Conservation (phyloP, 2,329 filamentous ascomycete species). For the Setomelanomma holmii region DNA sequence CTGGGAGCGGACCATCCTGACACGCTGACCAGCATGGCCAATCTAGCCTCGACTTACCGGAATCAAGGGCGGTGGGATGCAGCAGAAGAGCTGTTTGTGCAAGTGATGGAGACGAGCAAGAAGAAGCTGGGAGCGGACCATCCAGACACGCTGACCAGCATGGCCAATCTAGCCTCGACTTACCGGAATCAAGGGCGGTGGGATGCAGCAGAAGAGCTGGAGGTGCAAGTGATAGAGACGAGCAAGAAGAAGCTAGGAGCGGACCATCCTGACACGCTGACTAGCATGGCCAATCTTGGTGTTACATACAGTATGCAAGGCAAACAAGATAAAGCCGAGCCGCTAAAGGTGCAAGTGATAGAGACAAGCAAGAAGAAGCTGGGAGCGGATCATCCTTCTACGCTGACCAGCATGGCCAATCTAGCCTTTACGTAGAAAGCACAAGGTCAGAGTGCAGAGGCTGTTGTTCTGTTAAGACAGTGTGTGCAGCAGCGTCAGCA, state of each 20-base stretch:
- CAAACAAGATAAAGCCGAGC: background rate
- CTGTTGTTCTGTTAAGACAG: background rate
- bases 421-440: background rate
- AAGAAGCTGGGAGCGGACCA: background rate
- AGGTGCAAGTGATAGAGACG: too few species aligned
- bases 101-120: background rate
- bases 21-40: background rate
- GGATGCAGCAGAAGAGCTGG: too few species aligned
- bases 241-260: background rate
- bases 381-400: background rate
- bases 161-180: too few species aligned
- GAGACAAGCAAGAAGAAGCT: background rate
- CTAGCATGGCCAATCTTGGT: background rate
- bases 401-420: background rate
- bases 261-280: background rate
- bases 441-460: background rate
- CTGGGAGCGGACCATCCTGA: background rate
- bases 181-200: too few species aligned
- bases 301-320: background rate
- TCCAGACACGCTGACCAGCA: background rate
- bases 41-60: background rate
- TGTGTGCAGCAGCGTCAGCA: background rate
- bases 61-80: background rate
- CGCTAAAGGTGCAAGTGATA: background rate
- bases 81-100: background rate